These are phyloP conservation scores for Diplodia sapinea DNA, from an alignment of 2,329 filamentous ascomycete species.

Conservation along the genomic window DNA sequence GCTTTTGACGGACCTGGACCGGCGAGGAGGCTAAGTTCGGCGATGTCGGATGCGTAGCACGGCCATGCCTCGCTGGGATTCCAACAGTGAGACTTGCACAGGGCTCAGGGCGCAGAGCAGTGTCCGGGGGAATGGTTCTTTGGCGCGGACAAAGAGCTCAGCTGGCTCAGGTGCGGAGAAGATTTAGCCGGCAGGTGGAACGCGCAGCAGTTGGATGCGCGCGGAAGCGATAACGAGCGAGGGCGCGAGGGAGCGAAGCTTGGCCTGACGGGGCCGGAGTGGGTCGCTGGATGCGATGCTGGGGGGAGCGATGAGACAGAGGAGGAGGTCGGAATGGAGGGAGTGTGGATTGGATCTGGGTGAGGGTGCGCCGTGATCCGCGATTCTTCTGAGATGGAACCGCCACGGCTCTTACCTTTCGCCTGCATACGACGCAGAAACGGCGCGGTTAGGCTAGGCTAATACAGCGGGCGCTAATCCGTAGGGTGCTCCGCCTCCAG, in stretches of 20 bases:
- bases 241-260: conserved; percentile 14
- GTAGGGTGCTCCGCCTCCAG: conserved; percentile 3
- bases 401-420: conserved; percentile 2
- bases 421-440: conserved; percentile 20
- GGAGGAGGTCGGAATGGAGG: conserved; percentile 9
- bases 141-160: conserved; percentile 15
- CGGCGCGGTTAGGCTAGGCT: conserved; percentile 11
- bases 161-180: conserved; percentile 11
- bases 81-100: conserved; percentile 8
- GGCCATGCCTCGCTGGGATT: conserved; percentile 27
- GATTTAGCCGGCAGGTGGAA: neutral
- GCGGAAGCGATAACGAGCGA: conserved; percentile 28
- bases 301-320: neutral
- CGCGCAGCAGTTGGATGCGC: neutral
- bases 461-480: conserved; percentile 17
- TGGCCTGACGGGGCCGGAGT: neutral
- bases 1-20: conserved; percentile 7
- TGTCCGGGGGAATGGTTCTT: conserved; percentile 1
- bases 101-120: neutral
- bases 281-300: neutral
- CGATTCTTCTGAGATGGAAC: too few species aligned
- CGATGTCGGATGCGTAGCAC: conserved; percentile 2
- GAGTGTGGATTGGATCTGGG: too few species aligned
- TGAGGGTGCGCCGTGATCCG: too few species aligned
- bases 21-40: conserved; percentile 12